Percentiles rank a stretch among this genome's conserved stretches.
phyloP scores from a whole-genome alignment of 768 basidiomycete genomes.

The Mycena galopus region DNA sequence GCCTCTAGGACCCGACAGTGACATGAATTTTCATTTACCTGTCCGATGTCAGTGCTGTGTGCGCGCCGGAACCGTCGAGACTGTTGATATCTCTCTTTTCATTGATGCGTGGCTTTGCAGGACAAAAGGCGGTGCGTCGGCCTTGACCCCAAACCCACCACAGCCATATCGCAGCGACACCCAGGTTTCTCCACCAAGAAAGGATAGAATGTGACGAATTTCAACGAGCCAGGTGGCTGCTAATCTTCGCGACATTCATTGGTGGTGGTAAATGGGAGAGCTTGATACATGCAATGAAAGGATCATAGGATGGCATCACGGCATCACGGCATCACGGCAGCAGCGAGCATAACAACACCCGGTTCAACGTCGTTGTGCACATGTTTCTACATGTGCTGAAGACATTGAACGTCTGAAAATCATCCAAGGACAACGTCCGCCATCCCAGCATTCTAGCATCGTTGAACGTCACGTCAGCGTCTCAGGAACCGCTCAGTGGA shows the following conservation, averaged over 20 bases:
- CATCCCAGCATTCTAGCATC: neutral
- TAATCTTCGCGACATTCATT: neutral
- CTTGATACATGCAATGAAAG: neutral
- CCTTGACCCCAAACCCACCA: neutral
- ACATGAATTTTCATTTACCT: neutral
- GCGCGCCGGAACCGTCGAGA: neutral
- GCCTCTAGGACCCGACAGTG: neutral
- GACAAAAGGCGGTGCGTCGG: neutral
- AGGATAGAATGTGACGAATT: neutral
- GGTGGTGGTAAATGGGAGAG: neutral
- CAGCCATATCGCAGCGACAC: neutral
- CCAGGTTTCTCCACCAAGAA: neutral
- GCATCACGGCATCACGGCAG: neutral
- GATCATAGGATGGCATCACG: neutral
- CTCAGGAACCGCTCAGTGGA: neutral
- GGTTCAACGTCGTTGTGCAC: neutral
- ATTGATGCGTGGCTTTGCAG: neutral
- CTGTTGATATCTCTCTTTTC: neutral
- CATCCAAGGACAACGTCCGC: neutral
- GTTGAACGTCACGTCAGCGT: neutral
- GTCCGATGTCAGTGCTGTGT: neutral
- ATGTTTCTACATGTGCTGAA: neutral
- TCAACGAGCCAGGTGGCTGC: neutral
- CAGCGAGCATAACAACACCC: neutral
- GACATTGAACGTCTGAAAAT: neutral